Conservation (phyloP, 768 basidiomycete species). For the Psilocybe cyanescens region DNA sequence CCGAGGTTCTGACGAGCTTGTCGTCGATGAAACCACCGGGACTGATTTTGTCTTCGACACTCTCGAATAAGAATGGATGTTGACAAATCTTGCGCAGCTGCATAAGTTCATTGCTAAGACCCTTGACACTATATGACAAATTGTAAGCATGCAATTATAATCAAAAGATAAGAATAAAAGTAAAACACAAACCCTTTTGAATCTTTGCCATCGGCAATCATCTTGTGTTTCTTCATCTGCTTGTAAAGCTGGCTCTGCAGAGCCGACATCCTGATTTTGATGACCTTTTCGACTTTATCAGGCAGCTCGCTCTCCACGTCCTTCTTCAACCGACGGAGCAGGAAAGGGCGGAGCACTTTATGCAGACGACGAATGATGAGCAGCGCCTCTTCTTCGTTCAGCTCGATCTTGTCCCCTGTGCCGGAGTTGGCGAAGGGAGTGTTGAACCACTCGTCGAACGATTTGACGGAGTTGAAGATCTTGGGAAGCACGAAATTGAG, state of each 20-base stretch:
- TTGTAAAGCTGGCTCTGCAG: conserved; percentile 92
- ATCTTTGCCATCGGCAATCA: conserved; percentile 86
- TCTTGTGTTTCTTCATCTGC: conserved; percentile 98
- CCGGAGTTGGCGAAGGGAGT: conserved; percentile 99
- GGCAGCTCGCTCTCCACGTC: conserved; percentile 96
- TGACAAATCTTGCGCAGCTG: conserved; percentile 98
- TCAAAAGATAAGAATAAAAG: neutral
- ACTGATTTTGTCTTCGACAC: conserved; percentile 93
- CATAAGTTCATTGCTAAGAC: conserved; percentile 94
- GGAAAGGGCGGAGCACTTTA: conserved; percentile 94
- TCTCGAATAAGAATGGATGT: conserved; percentile 95
- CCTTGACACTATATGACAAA: conserved; percentile 77
- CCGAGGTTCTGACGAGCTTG: conserved; percentile 82
- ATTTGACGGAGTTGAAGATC: conserved; percentile 98
- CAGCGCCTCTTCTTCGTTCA: conserved; percentile 99
- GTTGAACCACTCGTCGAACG: conserved; percentile 99
- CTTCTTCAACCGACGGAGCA: conserved; percentile 91
- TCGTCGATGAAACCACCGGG: conserved; percentile 83
- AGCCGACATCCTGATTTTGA: conserved; percentile 94
- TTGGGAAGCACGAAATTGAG: conserved; percentile 95
- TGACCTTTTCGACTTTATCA: conserved; percentile 97
- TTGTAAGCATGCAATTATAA: conserved; percentile 7
- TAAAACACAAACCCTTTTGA: conserved; percentile 63
- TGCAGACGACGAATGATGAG: conserved; percentile 96
- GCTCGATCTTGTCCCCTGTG: conserved; percentile 95